A percentile compares a stretch with the other conserved stretches of the same genome.
Conservation (phyloP, 192 early-diverging fungal species). For the Chytriomyces sp. region DNA sequence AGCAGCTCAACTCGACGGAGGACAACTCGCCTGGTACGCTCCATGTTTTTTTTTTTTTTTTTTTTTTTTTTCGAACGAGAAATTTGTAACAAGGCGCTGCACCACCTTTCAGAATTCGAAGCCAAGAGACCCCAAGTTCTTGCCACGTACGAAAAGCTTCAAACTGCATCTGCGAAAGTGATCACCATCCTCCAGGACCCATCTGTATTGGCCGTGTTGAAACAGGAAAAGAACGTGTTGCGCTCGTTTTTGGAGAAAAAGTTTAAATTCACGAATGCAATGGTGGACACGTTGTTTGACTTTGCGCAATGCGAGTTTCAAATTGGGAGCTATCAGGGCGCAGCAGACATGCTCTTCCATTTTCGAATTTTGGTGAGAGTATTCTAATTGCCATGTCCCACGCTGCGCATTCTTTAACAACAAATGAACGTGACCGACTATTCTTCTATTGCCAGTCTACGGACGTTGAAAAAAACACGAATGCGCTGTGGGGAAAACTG, state of each 20-base stretch:
- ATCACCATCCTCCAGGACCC: slow-evolving; percentile 91
- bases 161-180: slow-evolving; percentile 78
- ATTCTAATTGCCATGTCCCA: too few species aligned
- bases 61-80: background rate
- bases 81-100: too few species aligned
- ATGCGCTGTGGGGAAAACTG: slow-evolving; percentile 96
- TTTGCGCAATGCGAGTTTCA: slow-evolving; percentile 91
- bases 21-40: slow-evolving; percentile 75
- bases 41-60: slow-evolving; percentile 14
- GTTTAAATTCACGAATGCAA: slow-evolving; percentile 85
- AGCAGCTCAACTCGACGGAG: slow-evolving; percentile 77
- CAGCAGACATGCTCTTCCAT: slow-evolving; percentile 93
- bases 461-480: slow-evolving; percentile 80
- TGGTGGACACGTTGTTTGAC: slow-evolving; percentile 85
- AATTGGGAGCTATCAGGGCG: slow-evolving; percentile 88
- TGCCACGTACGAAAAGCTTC: slow-evolving; percentile 71
- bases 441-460: slow-evolving; percentile 65
- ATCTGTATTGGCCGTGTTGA: slow-evolving; percentile 78
- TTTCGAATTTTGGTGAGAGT: slow-evolving; percentile 86
- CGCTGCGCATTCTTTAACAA: too few species aligned
- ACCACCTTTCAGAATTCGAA: slow-evolving; percentile 59
- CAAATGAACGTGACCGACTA: too few species aligned
- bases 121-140: slow-evolving; percentile 81
- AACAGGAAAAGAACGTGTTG: slow-evolving; percentile 94
- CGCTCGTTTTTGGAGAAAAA: slow-evolving; percentile 85